Percentiles rank a stretch among this genome's conserved stretches.
Evolutionary conservation across 2,329 filamentous ascomycete genomes (phyloP).

Genomic region (Colletotrichum sp.): DNA sequence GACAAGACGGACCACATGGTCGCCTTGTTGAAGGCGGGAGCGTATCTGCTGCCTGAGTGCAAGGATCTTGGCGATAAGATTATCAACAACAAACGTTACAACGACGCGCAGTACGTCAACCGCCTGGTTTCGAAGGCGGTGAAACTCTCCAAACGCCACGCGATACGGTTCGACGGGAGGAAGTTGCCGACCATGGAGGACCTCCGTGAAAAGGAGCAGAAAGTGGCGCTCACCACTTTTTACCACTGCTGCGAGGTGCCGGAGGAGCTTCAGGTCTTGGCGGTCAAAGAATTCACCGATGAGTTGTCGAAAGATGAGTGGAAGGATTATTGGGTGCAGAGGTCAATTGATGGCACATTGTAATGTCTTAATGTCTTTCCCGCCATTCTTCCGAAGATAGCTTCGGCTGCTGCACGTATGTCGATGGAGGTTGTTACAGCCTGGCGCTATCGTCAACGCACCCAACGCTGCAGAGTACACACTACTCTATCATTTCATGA

Average conservation of each 20-base stretch:
- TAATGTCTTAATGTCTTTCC: not conserved
- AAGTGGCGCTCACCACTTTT: not conserved
- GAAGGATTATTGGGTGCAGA: not conserved
- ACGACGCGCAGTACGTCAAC: not conserved
- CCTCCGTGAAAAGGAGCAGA: not conserved
- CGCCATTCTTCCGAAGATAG: not conserved
- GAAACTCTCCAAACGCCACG: not conserved
- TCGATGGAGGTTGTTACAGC: not conserved
- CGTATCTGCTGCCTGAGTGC: not conserved
- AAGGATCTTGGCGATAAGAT: not conserved
- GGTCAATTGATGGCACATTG: not conserved
- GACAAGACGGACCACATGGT: not conserved
- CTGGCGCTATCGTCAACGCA: not conserved
- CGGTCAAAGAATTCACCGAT: not conserved
- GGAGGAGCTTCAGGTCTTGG: not conserved
- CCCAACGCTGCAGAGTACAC: not conserved
- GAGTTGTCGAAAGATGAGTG: not conserved
- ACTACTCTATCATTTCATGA: accelerated
- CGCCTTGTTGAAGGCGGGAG: not conserved
- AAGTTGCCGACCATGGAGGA: not conserved
- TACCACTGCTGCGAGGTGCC: not conserved
- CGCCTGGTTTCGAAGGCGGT: not conserved
- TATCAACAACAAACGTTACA: not conserved
- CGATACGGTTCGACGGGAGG: not conserved
- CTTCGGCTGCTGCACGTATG: not conserved